Evolutionary conservation across 441 rosid genomes (phyloP), one percentile per base, ranked within the genome.

Genomic region (Manihot esculenta): DNA sequence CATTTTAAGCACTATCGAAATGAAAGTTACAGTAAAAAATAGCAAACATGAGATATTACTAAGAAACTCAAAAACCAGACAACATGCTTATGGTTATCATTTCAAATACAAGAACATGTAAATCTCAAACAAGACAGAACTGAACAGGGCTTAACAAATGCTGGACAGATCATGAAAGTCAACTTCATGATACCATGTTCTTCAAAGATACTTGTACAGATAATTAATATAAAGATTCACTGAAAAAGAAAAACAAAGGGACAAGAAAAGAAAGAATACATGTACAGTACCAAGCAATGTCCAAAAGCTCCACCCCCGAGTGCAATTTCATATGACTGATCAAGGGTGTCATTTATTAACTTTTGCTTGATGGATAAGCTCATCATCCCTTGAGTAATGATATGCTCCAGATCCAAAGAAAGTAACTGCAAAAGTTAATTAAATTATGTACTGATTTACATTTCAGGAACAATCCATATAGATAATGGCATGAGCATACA

Each of bases 301-400:
- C 91, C 91, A 75, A 84, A 88, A 57, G 68, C 84, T 78, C 89
- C 84, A 65, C 84, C 84, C 7, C 87, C 91, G 73, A 88, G 85
- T 66, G 79, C 84, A 60, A 90, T 86, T 81, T 82, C 83, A 61
- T 83, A 90, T 0, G 96, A 84, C 23, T 64, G 84, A 60, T 69
- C 81, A 23, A 90, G 80, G 12, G 60, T 80, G 10, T 78, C 68
- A 2, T 83, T 82, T 18, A 88, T 90, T 71, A 83, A 69, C 77
- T 84, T 82, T 65, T 59, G 83, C 84, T 82, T 86, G 62, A 54
- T 67, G 45, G 73, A 77, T 74, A 86, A 79, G 82, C 88, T 88
- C 72, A 44, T 69, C 71, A 70, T 79, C 33, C 93, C 91, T 79
- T 76, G 84, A 62, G 60, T 75, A 68, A 85, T 84, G 62, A 83